phyloP scores from a whole-genome alignment of 2,329 filamentous ascomycete genomes.

The Cercospora janseana region DNA sequence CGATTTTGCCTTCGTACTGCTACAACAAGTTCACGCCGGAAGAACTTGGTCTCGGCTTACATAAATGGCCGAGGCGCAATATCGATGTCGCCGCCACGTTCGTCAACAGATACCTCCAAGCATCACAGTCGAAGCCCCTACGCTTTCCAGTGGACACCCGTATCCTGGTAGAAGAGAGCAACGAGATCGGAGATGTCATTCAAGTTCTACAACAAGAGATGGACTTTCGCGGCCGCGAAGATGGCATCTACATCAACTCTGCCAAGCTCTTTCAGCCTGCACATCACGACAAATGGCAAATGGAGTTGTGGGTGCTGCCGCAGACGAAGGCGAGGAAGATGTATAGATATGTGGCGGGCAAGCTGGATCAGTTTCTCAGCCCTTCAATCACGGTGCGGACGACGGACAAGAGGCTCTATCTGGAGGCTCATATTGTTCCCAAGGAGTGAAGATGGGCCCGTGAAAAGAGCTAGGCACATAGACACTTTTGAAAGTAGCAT shows the following conservation, averaged over 20 bases:
- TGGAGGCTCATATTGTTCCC: slow-evolving; percentile 20
- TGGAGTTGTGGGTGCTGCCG: slow-evolving; percentile 19
- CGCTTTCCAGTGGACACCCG: slow-evolving; percentile 15
- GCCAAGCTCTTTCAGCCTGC: not conserved
- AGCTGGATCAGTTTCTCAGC: slow-evolving; percentile 14
- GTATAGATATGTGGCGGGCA: slow-evolving; percentile 7
- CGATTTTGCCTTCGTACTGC: slow-evolving; percentile 15
- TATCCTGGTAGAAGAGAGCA: not conserved
- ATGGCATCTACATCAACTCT: slow-evolving; percentile 9
- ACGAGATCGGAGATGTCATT: slow-evolving; percentile 9
- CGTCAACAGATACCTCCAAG: slow-evolving; percentile 14
- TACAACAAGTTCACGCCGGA: slow-evolving; percentile 6
- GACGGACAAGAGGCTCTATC: slow-evolving; percentile 16
- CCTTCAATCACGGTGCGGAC: not conserved
- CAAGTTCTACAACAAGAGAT: slow-evolving; percentile 1
- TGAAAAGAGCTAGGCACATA: too few relatives aligned
- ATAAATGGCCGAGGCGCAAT: slow-evolving; percentile 9
- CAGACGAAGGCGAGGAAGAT: slow-evolving; percentile 14
- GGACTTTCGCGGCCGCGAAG: slow-evolving; percentile 2
- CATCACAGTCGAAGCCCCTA: not conserved
- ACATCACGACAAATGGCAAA: slow-evolving; percentile 5
- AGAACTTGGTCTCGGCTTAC: slow-evolving; percentile 4
- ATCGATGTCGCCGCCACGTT: slow-evolving; percentile 17
- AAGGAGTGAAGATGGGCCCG: not conserved
- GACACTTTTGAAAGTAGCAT: too few relatives aligned